Evolutionary conservation across 306 rosid species (phyloP), one percentile per base, ranked within the genome.

Genomic region (Corylus americana): DNA sequence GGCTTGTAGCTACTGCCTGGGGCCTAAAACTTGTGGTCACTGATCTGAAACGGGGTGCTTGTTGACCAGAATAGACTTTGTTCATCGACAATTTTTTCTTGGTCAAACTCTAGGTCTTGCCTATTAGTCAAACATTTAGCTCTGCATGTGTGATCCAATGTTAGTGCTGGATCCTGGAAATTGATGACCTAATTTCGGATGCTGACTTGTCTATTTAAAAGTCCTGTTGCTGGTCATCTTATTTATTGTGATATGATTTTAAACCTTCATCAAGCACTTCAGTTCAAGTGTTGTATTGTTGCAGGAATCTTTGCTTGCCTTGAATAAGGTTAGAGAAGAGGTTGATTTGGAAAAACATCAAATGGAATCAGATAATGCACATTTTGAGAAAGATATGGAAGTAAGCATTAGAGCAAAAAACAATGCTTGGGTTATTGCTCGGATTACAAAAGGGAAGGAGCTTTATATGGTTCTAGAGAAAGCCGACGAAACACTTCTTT

Each of bases 391-490:
- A 80, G 98, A 96, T 74, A 58, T 96, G 86, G 99, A 93, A 84
- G 74, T 96, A 44, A 90, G 94, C 84, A 87, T 96, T 50, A 85
- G 98, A 82, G 96, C 96, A 0, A 96, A 90, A 88, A 96, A 93
- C 87, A 93, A 93, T 74, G 96, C 97, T 45, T 93, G 98, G 99
- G 97, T 90, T 79, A 89, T 96, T 78, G 90, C 90, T 67, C 91
- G 93, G 77, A 82, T 89, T 70, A 86, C 96, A n/a, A 90, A 93
- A 85, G 97, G 98, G 76, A 96, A 91, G 83, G 99, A 93, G 82
- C 96, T 96, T 76, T 96, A 90, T 82, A 90, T 90, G 93, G 97
- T 89, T 85, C 87, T 96, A 55, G 99, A 95, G 88, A 95, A 93
- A 83, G 99, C 98, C 80, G 85, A 79, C 44, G 99, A 95, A 87